These are phyloP conservation scores for Lentinus brumalis DNA, from an alignment of 768 basidiomycete species.

Conservation along the genomic window DNA sequence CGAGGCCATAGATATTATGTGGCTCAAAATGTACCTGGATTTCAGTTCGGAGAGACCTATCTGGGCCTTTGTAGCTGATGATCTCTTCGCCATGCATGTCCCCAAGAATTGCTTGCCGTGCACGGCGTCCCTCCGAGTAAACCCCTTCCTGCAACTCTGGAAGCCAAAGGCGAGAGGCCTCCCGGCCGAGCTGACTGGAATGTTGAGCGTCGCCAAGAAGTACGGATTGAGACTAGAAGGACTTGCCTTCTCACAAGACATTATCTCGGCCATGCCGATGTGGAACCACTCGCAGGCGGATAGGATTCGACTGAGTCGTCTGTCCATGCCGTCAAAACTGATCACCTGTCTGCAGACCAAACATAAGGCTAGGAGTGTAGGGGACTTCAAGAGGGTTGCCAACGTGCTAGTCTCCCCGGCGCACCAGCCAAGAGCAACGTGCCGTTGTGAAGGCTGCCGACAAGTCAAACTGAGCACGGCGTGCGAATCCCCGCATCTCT, in stretches of 20 bases:
- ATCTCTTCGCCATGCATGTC: not conserved
- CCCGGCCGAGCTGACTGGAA: not conserved
- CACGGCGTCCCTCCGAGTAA: not conserved
- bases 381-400: no score
- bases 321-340: no score
- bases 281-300: not conserved
- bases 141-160: conserved; percentile 10
- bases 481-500: not conserved
- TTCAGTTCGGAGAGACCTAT: not conserved
- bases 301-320: no score
- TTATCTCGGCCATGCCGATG: not conserved
- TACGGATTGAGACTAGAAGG: conserved; percentile 4
- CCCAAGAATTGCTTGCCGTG: not conserved
- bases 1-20: conserved; percentile 19
- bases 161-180: not conserved
- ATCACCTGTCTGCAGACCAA: no score
- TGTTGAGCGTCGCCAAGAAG: not conserved
- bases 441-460: not conserved
- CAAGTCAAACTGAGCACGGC: not conserved
- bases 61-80: conserved; percentile 19
- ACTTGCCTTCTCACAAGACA: not conserved
- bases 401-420: no score
- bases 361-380: no score
- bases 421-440: no score
- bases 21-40: conserved; percentile 11